phyloP scores from a whole-genome alignment of 352 stramenopile species.

The Paralagenidium karlingii region DNA sequence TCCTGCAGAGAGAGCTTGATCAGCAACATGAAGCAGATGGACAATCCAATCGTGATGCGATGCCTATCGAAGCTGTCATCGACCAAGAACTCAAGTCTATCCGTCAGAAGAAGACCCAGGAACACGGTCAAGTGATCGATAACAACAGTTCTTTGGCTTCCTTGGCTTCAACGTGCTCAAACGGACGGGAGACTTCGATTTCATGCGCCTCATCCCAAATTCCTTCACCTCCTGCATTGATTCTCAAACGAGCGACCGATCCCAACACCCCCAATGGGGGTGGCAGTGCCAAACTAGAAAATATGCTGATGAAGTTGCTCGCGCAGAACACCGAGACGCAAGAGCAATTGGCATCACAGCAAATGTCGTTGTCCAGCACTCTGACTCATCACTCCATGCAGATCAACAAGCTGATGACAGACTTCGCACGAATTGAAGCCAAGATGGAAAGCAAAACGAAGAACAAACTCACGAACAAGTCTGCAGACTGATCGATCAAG shows the following conservation, averaged over 20 bases:
- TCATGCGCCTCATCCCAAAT: too few species aligned
- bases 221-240: too few species aligned
- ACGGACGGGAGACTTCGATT: too few species aligned
- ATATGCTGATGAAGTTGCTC: constrained; percentile 62
- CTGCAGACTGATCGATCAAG: too few species aligned
- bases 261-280: neutral
- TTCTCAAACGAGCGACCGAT: too few species aligned
- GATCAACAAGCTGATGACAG: constrained; percentile 60
- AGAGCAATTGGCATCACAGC: constrained; percentile 64
- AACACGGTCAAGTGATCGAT: too few species aligned
- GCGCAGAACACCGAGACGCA: constrained; percentile 78
- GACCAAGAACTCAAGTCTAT: too few species aligned
- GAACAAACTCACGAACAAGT: constrained; percentile 13
- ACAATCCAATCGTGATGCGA: too few species aligned
- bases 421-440: constrained; percentile 66
- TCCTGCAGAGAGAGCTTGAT: constrained; percentile 12
- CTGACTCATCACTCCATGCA: constrained; percentile 52
- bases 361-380: constrained; percentile 51
- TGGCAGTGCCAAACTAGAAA: constrained; percentile 37
- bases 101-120: too few species aligned
- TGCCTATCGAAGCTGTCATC: too few species aligned
- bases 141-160: too few species aligned
- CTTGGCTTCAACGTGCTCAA: too few species aligned
- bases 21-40: neutral
- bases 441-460: constrained; percentile 42